Evolutionary conservation across 2,329 filamentous ascomycete genomes (phyloP).

Genomic region (Calonectria ilicicola): DNA sequence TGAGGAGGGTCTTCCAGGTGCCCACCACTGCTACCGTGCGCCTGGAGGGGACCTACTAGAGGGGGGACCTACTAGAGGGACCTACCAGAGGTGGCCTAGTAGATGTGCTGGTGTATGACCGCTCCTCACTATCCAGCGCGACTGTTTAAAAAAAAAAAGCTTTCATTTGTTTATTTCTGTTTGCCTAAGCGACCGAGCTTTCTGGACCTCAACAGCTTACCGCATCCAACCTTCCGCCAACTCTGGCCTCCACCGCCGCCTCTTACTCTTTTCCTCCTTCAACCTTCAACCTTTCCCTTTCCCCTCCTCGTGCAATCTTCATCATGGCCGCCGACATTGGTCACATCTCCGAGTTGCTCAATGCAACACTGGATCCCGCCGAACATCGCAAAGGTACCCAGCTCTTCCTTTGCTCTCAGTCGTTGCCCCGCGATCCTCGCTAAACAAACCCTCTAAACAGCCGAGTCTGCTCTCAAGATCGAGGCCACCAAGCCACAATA

Average conservation of each 20-base stretch:
- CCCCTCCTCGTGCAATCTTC: constrained; percentile 37
- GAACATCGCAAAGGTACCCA: constrained; percentile 88
- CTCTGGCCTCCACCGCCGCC: constrained; percentile 32
- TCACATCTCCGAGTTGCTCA: constrained; percentile 82
- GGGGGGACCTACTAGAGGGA: constrained; percentile 15
- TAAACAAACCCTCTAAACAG: constrained; percentile 62
- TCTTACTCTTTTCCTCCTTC: constrained; percentile 19
- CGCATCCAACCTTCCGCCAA: constrained; percentile 33
- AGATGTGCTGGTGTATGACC: constrained; percentile 1
- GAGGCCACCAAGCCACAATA: constrained; percentile 89
- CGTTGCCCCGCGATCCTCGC: constrained; percentile 46
- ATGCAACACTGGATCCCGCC: constrained; percentile 88
- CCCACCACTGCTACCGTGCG: constrained; percentile 1
- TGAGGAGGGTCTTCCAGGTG: too few relatives aligned
- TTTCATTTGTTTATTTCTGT: constrained; percentile 1
- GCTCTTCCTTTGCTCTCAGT: constrained; percentile 30
- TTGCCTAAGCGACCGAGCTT: neutral
- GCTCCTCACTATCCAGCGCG: constrained; percentile 12
- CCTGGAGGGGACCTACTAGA: too few relatives aligned
- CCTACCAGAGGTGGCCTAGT: constrained; percentile 17
- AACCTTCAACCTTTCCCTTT: constrained; percentile 21
- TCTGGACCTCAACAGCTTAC: constrained; percentile 31
- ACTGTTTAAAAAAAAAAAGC: constrained; percentile 7
- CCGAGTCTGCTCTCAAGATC: constrained; percentile 82
- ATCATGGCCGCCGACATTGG: constrained; percentile 69